Conservation (phyloP, 306 rosid species). For the Malus orientalis region DNA sequence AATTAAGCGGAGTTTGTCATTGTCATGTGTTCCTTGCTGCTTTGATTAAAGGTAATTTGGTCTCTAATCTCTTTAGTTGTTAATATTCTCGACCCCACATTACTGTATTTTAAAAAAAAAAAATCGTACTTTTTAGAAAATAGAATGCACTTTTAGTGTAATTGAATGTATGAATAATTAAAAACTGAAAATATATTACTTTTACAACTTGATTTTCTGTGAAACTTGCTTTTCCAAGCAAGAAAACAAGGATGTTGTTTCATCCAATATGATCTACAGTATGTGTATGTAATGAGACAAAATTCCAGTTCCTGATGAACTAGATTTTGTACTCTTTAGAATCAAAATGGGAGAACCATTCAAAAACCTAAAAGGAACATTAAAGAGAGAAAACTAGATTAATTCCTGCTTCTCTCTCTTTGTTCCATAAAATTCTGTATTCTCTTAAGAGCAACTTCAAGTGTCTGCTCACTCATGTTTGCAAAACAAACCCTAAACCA, state of each 20-base stretch:
- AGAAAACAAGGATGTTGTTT: constrained; percentile 46
- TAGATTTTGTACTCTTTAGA: constrained; percentile 20
- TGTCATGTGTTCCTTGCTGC: no score
- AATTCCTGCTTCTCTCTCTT: constrained; percentile 2
- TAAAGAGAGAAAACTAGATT: neutral
- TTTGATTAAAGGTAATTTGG: no score
- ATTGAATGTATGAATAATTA: no score
- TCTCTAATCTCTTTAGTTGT: no score
- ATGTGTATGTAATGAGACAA: neutral
- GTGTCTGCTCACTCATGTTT: constrained; percentile 66
- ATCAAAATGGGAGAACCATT: constrained; percentile 48
- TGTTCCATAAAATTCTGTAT: constrained; percentile 45
- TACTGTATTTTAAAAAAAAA: no score
- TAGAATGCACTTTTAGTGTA: no score
- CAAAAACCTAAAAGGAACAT: constrained; percentile 13
- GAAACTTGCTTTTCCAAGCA: constrained; percentile 60
- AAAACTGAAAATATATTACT: neutral
- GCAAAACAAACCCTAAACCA: constrained; percentile 98
- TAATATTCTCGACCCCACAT: no score
- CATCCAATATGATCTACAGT: constrained; percentile 21
- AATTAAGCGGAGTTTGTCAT: no score
- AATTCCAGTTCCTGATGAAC: neutral
- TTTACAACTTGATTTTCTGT: neutral
- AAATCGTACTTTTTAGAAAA: no score
- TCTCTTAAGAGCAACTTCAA: constrained; percentile 65